Percentiles rank a stretch among this genome's conserved stretches.
phyloP scores from a whole-genome alignment of 176 grass and related monocot species.

The Phragmites australis region DNA sequence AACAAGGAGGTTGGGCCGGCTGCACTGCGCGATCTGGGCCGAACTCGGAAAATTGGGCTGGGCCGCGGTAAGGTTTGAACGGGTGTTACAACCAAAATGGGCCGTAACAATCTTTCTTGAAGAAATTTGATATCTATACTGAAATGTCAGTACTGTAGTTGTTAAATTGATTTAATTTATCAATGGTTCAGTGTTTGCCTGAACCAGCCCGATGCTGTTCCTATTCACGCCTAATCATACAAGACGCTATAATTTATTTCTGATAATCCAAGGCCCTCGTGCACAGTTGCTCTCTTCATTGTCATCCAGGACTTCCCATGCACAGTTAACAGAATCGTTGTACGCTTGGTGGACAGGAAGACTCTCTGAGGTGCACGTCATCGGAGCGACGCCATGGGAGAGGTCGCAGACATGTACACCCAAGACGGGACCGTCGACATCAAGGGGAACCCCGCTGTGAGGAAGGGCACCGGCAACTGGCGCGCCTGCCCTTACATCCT shows the following conservation, averaged over 20 bases:
- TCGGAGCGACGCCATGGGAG: conserved; percentile 44
- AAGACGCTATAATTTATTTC: background rate
- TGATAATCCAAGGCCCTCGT: background rate
- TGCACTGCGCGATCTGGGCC: no score
- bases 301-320: background rate
- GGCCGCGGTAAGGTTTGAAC: no score
- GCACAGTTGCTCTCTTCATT: background rate
- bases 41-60: no score
- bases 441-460: conserved; percentile 62
- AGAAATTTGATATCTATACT: background rate
- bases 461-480: conserved; percentile 72
- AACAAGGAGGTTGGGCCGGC: no score
- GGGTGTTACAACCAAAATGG: no score
- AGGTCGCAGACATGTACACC: conserved; percentile 53
- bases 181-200: no score
- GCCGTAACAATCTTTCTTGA: background rate
- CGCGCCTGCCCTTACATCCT: conserved; percentile 84
- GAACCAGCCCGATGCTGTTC: no score
- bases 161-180: background rate
- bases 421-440: conserved; percentile 83
- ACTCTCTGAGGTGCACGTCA: background rate
- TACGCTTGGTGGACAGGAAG: conserved; percentile 1
- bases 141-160: background rate
- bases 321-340: background rate
- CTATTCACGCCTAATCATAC: background rate